Percentiles rank a stretch among this genome's conserved stretches.
phyloP scores from a whole-genome alignment of 75 land plant species.

The Pinus albicaulis region DNA sequence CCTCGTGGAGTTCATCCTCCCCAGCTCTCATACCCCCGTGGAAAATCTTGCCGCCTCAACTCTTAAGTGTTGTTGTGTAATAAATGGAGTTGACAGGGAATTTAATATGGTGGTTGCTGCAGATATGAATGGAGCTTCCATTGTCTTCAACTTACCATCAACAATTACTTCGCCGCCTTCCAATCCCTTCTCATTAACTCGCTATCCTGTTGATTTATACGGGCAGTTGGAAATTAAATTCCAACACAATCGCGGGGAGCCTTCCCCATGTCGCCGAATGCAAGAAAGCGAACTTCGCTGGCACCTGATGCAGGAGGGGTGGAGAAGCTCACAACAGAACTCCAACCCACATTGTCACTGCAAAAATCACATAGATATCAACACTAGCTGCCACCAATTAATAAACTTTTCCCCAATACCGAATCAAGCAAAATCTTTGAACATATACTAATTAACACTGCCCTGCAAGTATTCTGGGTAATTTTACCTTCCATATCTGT shows the following conservation, averaged over 20 bases:
- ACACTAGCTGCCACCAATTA: not conserved
- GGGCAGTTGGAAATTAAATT: too few species aligned
- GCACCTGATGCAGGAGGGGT: conserved; percentile 83
- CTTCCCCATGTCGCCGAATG: conserved; percentile 95
- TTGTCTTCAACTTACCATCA: too few species aligned
- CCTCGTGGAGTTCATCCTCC: too few species aligned
- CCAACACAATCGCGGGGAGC: conserved; percentile 85
- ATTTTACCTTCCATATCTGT: conserved; percentile 79
- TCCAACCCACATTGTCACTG: conserved; percentile 6
- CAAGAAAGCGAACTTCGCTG: conserved; percentile 48
- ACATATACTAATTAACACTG: conserved; percentile 11
- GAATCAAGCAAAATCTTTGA: not conserved
- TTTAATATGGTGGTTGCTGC: too few species aligned
- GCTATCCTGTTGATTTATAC: too few species aligned
- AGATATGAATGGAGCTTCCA: too few species aligned
- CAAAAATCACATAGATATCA: not conserved
- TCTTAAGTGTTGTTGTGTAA: too few species aligned
- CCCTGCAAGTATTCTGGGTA: conserved; percentile 17
- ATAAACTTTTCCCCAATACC: not conserved
- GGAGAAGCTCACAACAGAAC: conserved; percentile 22
- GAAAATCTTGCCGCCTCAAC: too few species aligned
- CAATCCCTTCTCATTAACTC: too few species aligned
- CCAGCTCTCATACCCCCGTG: too few species aligned
- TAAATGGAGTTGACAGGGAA: too few species aligned
- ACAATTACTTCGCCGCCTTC: too few species aligned